phyloP scores from a whole-genome alignment of 768 basidiomycete genomes.

The Clitopilus hobsonii region DNA sequence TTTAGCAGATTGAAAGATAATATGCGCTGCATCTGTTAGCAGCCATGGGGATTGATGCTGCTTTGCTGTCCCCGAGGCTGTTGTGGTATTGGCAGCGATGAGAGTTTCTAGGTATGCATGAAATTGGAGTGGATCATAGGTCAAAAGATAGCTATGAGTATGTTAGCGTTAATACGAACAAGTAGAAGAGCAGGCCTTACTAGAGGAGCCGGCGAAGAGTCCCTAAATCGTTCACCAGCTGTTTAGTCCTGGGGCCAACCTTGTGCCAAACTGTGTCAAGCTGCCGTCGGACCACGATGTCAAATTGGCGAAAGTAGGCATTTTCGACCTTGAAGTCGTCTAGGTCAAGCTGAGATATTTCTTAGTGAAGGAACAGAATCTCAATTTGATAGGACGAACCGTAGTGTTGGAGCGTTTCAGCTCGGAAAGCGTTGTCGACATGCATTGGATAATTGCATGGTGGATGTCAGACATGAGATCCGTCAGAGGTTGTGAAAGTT shows the following conservation, averaged over 20 bases:
- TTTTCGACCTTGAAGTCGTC: conserved; percentile 92
- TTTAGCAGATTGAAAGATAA: conserved; percentile 78
- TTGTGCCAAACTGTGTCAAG: conserved; percentile 96
- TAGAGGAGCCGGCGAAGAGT: conserved; percentile 77
- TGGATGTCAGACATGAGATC: conserved; percentile 91
- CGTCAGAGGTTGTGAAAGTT: conserved; percentile 83
- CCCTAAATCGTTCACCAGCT: conserved; percentile 84
- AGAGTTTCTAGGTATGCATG: conserved; percentile 90
- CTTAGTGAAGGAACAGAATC: background rate
- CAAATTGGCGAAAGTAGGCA: conserved; percentile 92
- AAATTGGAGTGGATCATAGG: conserved; percentile 88
- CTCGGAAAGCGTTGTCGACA: conserved; percentile 85
- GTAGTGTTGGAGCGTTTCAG: conserved; percentile 80
- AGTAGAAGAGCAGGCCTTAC: conserved; percentile 35
- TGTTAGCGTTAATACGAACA: background rate
- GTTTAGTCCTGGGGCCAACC: conserved; percentile 88
- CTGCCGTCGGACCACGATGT: conserved; percentile 80
- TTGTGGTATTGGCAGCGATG: conserved; percentile 49
- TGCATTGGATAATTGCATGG: conserved; percentile 87
- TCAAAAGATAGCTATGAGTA: conserved; percentile 68
- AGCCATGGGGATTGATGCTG: conserved; percentile 85
- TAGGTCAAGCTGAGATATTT: conserved; percentile 69
- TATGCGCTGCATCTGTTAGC: conserved; percentile 85
- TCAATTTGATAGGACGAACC: conserved; percentile 32
- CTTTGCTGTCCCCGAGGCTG: conserved; percentile 45